Conservation (phyloP, 75 land plant genomes). For the Picea sitchensis region DNA sequence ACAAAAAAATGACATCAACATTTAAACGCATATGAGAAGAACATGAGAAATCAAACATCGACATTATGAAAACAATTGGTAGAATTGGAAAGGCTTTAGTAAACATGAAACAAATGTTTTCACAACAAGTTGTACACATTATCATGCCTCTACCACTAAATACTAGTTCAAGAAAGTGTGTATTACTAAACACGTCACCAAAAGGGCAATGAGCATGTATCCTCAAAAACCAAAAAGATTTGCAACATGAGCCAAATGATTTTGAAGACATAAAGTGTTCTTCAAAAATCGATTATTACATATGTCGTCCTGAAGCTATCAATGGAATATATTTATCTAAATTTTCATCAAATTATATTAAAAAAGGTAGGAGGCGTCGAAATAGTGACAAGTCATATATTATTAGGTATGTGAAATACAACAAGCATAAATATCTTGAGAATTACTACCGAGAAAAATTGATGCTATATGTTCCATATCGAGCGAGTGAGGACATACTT, state of each 20-base stretch:
- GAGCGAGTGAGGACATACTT: not conserved
- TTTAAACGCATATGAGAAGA: not conserved
- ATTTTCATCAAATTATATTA: not conserved
- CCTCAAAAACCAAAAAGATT: not conserved
- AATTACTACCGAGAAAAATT: not conserved
- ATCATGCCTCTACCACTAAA: not conserved
- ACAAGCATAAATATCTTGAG: not conserved
- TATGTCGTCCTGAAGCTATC: not conserved
- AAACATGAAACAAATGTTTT: not conserved
- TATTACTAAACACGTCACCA: not conserved
- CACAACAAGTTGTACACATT: not conserved
- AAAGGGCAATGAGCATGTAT: not conserved
- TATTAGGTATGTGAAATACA: not conserved
- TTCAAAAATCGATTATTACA: not conserved
- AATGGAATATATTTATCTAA: not conserved
- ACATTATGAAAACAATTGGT: not conserved
- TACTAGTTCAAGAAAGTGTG: not conserved
- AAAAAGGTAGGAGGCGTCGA: not conserved
- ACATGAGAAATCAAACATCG: not conserved
- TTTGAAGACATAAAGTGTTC: not conserved
- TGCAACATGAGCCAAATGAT: not conserved
- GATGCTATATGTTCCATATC: not conserved
- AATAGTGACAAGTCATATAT: not conserved
- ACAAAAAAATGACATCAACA: not conserved
- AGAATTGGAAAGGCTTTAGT: not conserved